Evolutionary conservation across 1,284 basidiomycete species (phyloP), one percentile per base, ranked within the genome.

Genomic region (Cutaneotrichosporon arboriforme): DNA sequence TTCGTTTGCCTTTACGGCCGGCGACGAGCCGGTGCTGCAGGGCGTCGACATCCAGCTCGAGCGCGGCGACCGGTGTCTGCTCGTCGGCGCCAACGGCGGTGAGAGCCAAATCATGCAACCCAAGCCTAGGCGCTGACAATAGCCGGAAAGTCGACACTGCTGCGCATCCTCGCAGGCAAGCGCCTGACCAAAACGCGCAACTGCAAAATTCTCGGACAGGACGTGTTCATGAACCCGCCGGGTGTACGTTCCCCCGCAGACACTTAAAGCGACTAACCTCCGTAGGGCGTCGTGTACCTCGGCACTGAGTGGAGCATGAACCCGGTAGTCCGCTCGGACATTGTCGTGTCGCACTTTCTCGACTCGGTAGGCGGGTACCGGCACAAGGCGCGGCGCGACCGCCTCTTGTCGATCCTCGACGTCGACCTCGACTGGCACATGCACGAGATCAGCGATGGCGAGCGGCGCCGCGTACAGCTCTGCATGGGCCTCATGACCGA

Each of bases 271-370:
- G 41, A 40, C 42, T 5, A 4, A 43, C n/a, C n/a, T n/a, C n/a
- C n/a, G n/a, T n/a, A 81, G 42, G 88, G 88, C 8, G 83, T 96
- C 21, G 88, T 90, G 9, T 94, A 92, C 70, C 82, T 98, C 21
- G 93, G 93, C 49, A 89, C 90, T 1, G 89, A 92, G 77, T 93
- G 88, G 89, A 86, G 91, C 4, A 88, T 88, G 84, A 97, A 97
- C 76, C 92, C 92, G 1, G 93, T 97, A 47, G 94, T 98, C 3
- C 83, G 93, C 36, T 81, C 87, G 4, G 92, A 96, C 73, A 91
- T 96, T 54, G 78, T 84, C 38, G 92, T 97, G 4, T 85, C 87
- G 8, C 80, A 85, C 55, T 99, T 99, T 73, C 78, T 97, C 48
- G 88, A 97, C 72, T 93, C 90, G 17, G 90, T 98, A 2, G 94